phyloP scores from a whole-genome alignment of 2,329 filamentous ascomycete species.

The Trichothecium sympodiale region DNA sequence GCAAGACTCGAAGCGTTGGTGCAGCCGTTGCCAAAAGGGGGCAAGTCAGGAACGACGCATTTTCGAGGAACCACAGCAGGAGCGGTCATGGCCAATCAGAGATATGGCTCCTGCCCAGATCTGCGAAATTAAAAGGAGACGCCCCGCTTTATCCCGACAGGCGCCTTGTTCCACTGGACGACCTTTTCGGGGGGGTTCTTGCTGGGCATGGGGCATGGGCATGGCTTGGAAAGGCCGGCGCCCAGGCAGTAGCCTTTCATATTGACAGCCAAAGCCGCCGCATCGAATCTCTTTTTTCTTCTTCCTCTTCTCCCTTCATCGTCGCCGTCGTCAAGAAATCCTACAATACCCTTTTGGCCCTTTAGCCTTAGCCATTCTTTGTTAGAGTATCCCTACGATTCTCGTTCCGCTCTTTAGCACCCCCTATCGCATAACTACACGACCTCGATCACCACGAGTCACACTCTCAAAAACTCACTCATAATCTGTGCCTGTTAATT shows the following conservation, averaged over 20 bases:
- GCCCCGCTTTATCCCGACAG: neutral
- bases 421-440: too few relatives aligned
- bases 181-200: too few relatives aligned
- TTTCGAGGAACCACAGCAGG: too few relatives aligned
- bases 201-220: too few relatives aligned
- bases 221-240: neutral
- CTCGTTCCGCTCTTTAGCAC: conserved; percentile 15
- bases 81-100: neutral
- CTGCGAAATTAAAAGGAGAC: conserved; percentile 10
- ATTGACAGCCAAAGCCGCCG: neutral
- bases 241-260: neutral
- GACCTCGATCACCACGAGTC: conserved; percentile 2
- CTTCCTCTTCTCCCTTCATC: conserved; percentile 2
- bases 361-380: conserved; percentile 6
- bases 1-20: neutral
- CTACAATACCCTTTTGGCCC: conserved; percentile 5
- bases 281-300: neutral
- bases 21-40: too few relatives aligned
- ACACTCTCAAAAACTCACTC: conserved; percentile 2
- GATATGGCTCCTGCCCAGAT: neutral
- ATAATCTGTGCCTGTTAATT: neutral
- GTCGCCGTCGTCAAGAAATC: conserved; percentile 5
- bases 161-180: too few relatives aligned
- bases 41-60: too few relatives aligned
- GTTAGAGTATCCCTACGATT: conserved; percentile 15